Evolutionary conservation across 495 filamentous ascomycete species (phyloP).

Genomic region (Penicillium ucsense): DNA sequence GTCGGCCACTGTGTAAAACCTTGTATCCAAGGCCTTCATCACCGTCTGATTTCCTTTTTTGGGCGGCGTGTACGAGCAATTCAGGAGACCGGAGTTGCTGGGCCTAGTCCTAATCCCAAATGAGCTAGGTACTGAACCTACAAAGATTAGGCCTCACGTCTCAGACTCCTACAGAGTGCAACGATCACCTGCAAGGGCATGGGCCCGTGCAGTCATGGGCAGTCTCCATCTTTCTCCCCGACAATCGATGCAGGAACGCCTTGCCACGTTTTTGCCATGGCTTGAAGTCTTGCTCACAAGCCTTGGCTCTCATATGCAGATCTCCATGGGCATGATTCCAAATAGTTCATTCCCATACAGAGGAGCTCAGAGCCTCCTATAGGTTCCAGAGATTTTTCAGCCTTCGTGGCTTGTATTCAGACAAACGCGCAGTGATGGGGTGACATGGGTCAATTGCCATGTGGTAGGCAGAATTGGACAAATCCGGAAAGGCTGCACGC

Average conservation of each 20-base stretch:
- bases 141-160: no score
- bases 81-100: neutral
- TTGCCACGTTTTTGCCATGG: constrained; percentile 8
- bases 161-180: neutral
- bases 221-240: neutral
- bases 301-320: neutral
- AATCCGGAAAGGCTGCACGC: neutral
- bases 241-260: constrained; percentile 20
- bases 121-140: no score
- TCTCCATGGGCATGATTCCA: no score
- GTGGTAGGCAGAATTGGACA: constrained; percentile 5
- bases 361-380: no score
- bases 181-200: neutral
- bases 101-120: no score
- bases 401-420: no score
- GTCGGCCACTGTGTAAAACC: no score
- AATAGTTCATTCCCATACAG: no score
- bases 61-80: neutral
- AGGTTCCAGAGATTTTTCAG: no score
- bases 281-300: neutral
- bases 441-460: constrained; percentile 1
- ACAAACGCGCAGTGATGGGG: no score
- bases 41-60: neutral
- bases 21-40: no score
- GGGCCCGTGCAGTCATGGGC: neutral